Evolutionary conservation across 495 filamentous ascomycete species (phyloP).

Genomic region (Penicillium subrubescens): DNA sequence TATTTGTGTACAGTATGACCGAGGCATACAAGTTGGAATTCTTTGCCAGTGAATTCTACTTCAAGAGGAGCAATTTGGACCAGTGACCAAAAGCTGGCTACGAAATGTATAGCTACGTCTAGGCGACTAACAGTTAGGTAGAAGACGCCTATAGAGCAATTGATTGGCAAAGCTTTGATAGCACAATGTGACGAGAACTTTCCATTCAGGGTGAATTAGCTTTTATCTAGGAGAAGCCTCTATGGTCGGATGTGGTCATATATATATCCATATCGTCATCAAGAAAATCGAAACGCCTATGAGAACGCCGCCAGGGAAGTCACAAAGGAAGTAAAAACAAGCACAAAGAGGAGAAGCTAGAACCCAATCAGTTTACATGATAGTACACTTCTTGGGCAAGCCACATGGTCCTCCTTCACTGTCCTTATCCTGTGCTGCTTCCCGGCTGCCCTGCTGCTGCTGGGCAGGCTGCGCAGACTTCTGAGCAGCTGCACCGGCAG

Average conservation of each 20-base stretch:
- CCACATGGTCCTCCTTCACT: slow-evolving; percentile 66
- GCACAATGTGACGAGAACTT: neutral
- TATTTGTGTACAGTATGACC: neutral
- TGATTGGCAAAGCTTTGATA: neutral
- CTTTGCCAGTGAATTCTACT: neutral
- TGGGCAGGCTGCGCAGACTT: slow-evolving; percentile 27
- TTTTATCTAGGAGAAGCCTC: slow-evolving; percentile 5
- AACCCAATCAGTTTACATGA: slow-evolving; percentile 46
- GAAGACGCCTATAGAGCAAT: neutral
- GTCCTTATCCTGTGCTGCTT: slow-evolving; percentile 38
- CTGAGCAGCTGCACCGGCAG: slow-evolving; percentile 20
- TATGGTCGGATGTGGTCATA: slow-evolving; percentile 2
- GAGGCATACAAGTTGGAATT: neutral
- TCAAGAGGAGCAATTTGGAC: too few relatives aligned
- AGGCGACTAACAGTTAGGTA: neutral
- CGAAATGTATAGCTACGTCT: neutral
- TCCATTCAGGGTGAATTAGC: neutral
- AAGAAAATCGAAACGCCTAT: slow-evolving; percentile 19
- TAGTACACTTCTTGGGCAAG: slow-evolving; percentile 66
- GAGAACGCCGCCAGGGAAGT: slow-evolving; percentile 22
- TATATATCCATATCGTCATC: slow-evolving; percentile 20
- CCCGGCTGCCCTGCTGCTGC: slow-evolving; percentile 33
- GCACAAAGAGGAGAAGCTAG: slow-evolving; percentile 4
- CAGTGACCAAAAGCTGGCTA: neutral
- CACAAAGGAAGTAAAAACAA: slow-evolving; percentile 12